Base-by-base conservation (phyloP, 148 eudicot genomes). In the Suaeda aralocaspica region DNA sequence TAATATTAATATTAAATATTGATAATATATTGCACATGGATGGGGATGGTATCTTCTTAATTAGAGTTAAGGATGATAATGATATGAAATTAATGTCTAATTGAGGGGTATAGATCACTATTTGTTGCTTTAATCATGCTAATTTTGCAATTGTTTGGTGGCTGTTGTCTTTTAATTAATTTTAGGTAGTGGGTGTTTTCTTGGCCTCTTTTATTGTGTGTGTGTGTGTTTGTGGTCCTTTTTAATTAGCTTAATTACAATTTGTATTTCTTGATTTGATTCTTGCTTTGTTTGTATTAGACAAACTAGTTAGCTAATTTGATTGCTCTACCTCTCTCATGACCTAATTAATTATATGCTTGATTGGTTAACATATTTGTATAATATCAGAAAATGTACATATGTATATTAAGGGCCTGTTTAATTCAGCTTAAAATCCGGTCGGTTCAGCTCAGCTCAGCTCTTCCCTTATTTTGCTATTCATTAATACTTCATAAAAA, bases 1-100 rank as follows among this genome's bases (percentile, higher is more conserved):
- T n/a, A n/a, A n/a, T n/a, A n/a, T n/a, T n/a, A n/a, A n/a, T n/a
- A n/a, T n/a, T n/a, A n/a, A n/a, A n/a, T n/a, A n/a, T n/a, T n/a
- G n/a, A n/a, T n/a, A n/a, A n/a, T n/a, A 30, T 57, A 77, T 52
- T 59, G 76, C 76, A 72, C 76, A 77, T 77, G 80, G 72, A 5
- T n/a, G n/a, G n/a, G n/a, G n/a, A 59, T 28, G 28, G 69, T 42
- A 67, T 65, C 49, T 52, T 51, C 65, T 22, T 57, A 42, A 49
- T 72, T 51, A 61, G 34, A 68, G n/a, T 2, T 6, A n/a, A 2
- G 31, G 19, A 51, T 67, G 12, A 59, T 74, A 50, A 74, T 60
- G 24, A 50, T 68, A 36, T 34, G 6, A 59, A 14, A 59, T 36
- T 36, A 4, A 30, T 68, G 67, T 65, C 49, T 52, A 36, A 72